phyloP scores from a whole-genome alignment of 805 yeast species.

The Kluyveromyces wickerhamii region DNA sequence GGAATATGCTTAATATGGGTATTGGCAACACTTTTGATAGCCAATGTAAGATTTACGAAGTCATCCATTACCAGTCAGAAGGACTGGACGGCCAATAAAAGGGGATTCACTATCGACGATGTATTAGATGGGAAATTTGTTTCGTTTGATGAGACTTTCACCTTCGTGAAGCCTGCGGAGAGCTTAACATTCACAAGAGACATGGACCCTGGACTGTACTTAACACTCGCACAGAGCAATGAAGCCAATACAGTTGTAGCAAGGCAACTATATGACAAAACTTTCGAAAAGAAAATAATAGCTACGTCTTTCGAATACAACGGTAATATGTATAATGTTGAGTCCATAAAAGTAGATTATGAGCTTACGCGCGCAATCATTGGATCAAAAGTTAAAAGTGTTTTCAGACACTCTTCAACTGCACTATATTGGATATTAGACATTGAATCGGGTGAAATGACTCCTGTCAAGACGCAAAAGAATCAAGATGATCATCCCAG shows the following conservation, averaged over 20 bases:
- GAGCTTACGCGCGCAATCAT: constrained; percentile 45
- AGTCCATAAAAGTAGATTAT: constrained; percentile 37
- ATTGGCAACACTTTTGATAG: not conserved
- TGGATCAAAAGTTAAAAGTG: constrained; percentile 38
- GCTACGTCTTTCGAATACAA: constrained; percentile 34
- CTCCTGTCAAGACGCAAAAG: constrained; percentile 23
- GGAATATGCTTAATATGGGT: not conserved
- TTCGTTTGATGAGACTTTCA: constrained; percentile 16
- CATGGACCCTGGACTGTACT: constrained; percentile 40
- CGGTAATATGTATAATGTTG: constrained; percentile 34
- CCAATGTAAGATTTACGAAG: not conserved
- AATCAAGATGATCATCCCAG: constrained; percentile 18
- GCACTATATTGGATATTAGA: constrained; percentile 60
- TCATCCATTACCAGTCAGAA: not conserved
- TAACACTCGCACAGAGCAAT: constrained; percentile 13
- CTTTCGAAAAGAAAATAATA: constrained; percentile 18
- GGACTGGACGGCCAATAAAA: not conserved
- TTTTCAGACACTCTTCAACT: constrained; percentile 65
- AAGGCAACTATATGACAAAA: constrained; percentile 27
- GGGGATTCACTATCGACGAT: constrained; percentile 16
- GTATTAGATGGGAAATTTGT: constrained; percentile 23
- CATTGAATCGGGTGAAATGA: constrained; percentile 30
- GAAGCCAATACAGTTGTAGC: constrained; percentile 16
- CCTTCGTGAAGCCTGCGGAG: constrained; percentile 19
- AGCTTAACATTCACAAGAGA: constrained; percentile 11